phyloP scores from a whole-genome alignment of 2,329 filamentous ascomycete species.

The Epichloe amarillans region DNA sequence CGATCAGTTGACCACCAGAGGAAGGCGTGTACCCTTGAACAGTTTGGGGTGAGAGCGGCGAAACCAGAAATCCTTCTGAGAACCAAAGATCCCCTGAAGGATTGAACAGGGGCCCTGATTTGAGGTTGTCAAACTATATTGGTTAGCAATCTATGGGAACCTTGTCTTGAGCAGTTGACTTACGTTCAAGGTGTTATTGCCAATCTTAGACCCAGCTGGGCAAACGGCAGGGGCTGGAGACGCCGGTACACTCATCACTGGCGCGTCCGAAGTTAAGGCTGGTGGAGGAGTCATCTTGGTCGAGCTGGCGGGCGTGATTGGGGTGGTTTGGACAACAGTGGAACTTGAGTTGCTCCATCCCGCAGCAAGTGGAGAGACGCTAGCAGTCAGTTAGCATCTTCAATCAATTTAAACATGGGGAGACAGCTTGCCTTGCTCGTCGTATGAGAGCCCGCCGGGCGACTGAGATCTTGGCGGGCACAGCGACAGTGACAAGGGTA shows the following conservation, averaged over 20 bases:
- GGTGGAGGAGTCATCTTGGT: background rate
- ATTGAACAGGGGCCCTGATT: conserved; percentile 26
- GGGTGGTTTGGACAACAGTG: background rate
- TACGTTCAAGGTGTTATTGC: conserved; percentile 26
- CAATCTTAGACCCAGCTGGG: conserved; percentile 18
- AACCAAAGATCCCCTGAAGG: conserved; percentile 29
- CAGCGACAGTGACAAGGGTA: conserved; percentile 22
- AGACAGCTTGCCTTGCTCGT: conserved; percentile 17
- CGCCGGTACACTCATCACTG: conserved; percentile 3
- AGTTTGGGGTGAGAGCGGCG: conserved; percentile 20
- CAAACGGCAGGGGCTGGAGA: conserved; percentile 14
- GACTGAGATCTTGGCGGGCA: conserved; percentile 8
- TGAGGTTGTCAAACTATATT: conserved; percentile 23
- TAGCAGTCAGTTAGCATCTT: conserved; percentile 5
- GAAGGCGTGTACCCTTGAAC: conserved; percentile 22
- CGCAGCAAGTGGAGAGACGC: conserved; percentile 7
- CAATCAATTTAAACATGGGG: conserved; percentile 1
- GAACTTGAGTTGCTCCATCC: conserved; percentile 20
- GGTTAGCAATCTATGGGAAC: conserved; percentile 7
- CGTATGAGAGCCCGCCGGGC: conserved; percentile 15
- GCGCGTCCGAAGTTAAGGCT: background rate
- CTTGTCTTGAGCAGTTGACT: conserved; percentile 8
- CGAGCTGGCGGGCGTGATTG: background rate
- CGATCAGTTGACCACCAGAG: conserved; percentile 26
- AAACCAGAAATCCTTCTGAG: conserved; percentile 26